phyloP scores from a whole-genome alignment of 2,329 filamentous ascomycete genomes.

The Neophaeococcomyces aloes region DNA sequence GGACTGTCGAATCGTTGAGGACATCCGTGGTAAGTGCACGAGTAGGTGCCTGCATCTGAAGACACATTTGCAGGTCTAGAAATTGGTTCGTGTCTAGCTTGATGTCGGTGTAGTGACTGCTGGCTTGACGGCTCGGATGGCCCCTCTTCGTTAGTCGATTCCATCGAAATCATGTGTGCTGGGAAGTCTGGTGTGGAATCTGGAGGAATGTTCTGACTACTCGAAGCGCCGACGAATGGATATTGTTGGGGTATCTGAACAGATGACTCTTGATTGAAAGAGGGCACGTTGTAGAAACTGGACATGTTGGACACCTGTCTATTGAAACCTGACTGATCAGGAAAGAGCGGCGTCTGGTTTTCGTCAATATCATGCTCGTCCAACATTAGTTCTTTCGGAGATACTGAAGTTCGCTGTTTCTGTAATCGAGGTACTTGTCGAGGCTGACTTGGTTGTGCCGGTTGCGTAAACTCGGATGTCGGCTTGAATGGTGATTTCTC shows the following conservation, averaged over 20 bases:
- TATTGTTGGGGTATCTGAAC: conserved; percentile 21
- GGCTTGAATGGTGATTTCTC: conserved; percentile 74
- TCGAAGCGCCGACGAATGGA: conserved; percentile 20
- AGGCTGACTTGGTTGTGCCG: conserved; percentile 31
- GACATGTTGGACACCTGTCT: conserved; percentile 25
- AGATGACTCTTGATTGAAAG: conserved; percentile 11
- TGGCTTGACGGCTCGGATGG: conserved; percentile 20
- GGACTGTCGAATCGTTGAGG: conserved; percentile 80
- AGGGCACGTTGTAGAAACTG: conserved; percentile 25
- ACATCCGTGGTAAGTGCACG: conserved; percentile 91
- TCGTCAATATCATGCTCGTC: conserved; percentile 72
- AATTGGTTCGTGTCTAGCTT: conserved; percentile 19
- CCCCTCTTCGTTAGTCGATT: conserved; percentile 48
- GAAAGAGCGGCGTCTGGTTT: conserved; percentile 60
- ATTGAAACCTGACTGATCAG: conserved; percentile 46
- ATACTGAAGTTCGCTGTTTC: conserved; percentile 68
- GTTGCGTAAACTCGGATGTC: conserved; percentile 49
- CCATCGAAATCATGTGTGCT: conserved; percentile 49
- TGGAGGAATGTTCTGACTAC: conserved; percentile 21
- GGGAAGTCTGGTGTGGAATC: conserved; percentile 46
- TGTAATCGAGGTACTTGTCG: conserved; percentile 30
- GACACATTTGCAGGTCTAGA: conserved; percentile 52
- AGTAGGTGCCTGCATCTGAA: conserved; percentile 81
- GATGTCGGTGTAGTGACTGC: conserved; percentile 21
- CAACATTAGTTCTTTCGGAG: conserved; percentile 80